Base-by-base conservation (phyloP, 2,329 filamentous ascomycete species). In the Verticillium alfalfae region DNA sequence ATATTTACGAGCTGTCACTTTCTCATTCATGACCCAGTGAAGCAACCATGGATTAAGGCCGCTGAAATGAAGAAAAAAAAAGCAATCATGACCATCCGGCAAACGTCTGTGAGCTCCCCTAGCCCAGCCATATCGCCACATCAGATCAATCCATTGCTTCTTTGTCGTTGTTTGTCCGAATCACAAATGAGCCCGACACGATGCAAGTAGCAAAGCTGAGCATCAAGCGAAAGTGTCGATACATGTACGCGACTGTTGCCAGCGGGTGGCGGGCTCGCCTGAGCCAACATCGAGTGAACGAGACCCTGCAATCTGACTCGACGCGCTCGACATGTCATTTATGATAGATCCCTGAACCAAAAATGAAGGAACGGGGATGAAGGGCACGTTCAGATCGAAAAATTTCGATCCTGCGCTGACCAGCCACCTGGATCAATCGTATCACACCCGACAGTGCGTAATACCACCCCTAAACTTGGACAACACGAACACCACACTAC, bases 1-100 rank as follows among this genome's bases (percentile, higher is more conserved):
- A 26, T 22, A 6, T 18, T 52, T 52, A 18, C 22, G 45, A 52
- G 45, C 62, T 61, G 62, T 64, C 63, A 63, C 57, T 64, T 52
- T 31, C 26, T 31, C 26, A 18, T 2, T 13, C 8, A 26, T 52
- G 45, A 52, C 22, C 18, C 18, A 52, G 18, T 13, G 13, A 13
- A 22, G 6, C 8, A 52, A 18, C 8, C 18, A 26, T n/a, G 45
- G 45, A n/a, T 2, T 3, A 2, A 18, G n/a, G 8, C 36, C 36
- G 18, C 5, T 5, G 5, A 31, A 31, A 31, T 5, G 5, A 5
- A 31, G 5, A 5, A 5, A 31, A 31, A 4, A 12, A 8, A 52
- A 52, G 26, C 45, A 52, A 52, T 26, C 18, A 18, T 18, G 26
- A 52, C 9, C 8, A 10, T 18, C 45, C 45, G 45, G 45, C 10